Evolutionary conservation across 208 protist genomes (phyloP), one percentile per base, ranked within the genome.

Genomic region (Trypanosoma scelopori): DNA sequence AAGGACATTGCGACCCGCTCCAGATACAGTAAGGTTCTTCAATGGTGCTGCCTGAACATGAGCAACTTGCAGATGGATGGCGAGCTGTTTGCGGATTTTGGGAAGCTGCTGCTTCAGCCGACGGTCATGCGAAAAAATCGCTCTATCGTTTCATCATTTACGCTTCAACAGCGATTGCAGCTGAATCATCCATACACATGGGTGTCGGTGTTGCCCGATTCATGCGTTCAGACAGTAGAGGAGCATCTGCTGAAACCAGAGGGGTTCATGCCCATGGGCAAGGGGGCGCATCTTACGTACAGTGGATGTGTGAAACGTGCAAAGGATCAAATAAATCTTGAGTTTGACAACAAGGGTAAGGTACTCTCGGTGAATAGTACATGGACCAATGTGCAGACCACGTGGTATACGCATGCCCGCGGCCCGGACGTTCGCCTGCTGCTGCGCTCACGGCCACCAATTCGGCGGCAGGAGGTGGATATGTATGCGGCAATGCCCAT

Each of bases 21-120:
- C 15, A 76, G 91, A 41, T 95, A 86, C 65, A 94, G 87, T 76
- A 94, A 94, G 61, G 91, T 92, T 41, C 78, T 97, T 50, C 91
- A 97, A 76, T 97, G 91, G 91, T 97, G 91, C 64, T 74, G 87
- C 56, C 71, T 97, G 39, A 97, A 97, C 75, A 91, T 97, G 84
- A 82, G 67, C 70, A 97, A 94, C 74, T 63, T 97, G 41, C 84
- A 88, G 61, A 93, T 97, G 84, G 91, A 97, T 69, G 89, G 87
- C 20, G 91, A 97, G 75, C 73, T 97, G 1, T 73, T 64, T 55
- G 56, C 94, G 6, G 80, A 77, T 27, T 55, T 97, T 27, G 91
- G 91, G 1, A 94, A 93, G 73, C 75, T 97, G 23, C 67, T 97
- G 27, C 65, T 97, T 16, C 55, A 84, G 16, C 67, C 74, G 45